A percentile compares a stretch with the other conserved stretches of the same genome.
Evolutionary conservation across 179 eudicot genomes (phyloP).

Genomic region (Patellifolia procumbens): DNA sequence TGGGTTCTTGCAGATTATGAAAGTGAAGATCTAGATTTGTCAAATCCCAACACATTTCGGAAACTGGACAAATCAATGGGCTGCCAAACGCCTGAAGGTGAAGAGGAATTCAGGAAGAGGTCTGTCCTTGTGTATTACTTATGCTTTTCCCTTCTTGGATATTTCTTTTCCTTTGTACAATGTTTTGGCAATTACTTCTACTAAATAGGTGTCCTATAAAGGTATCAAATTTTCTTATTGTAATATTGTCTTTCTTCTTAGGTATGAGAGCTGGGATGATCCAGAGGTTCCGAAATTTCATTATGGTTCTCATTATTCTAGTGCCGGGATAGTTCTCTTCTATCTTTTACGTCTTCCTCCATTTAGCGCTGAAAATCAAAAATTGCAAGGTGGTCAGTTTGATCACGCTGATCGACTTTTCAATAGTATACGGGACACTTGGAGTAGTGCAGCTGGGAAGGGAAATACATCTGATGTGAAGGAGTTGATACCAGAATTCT

Average conservation of each 20-base stretch:
- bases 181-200: neutral
- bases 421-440: slow-evolving; percentile 82
- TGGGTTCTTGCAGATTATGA: slow-evolving; percentile 98
- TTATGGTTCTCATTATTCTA: slow-evolving; percentile 98
- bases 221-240: slow-evolving; percentile 7
- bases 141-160: slow-evolving; percentile 4
- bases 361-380: slow-evolving; percentile 86
- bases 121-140: slow-evolving; percentile 37
- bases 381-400: slow-evolving; percentile 99
- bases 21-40: slow-evolving; percentile 79
- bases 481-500: slow-evolving; percentile 97
- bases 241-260: slow-evolving; percentile 22
- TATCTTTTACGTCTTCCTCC: slow-evolving; percentile 96
- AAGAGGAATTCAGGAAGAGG: slow-evolving; percentile 94
- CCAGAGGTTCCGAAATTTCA: slow-evolving; percentile 99
- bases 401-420: slow-evolving; percentile 99
- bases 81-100: slow-evolving; percentile 92
- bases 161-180: neutral
- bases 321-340: slow-evolving; percentile 99
- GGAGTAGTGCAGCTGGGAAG: slow-evolving; percentile 98
- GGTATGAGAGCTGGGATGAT: slow-evolving; percentile 99
- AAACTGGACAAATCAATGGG: slow-evolving; percentile 97
- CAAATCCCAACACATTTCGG: slow-evolving; percentile 81
- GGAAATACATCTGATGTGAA: slow-evolving; percentile 99
- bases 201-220: neutral